Percentiles rank a stretch among this genome's conserved stretches.
These are phyloP conservation scores for Coemansia sp. DNA, from an alignment of 192 early-diverging fungal genomes.

Conservation along the genomic window DNA sequence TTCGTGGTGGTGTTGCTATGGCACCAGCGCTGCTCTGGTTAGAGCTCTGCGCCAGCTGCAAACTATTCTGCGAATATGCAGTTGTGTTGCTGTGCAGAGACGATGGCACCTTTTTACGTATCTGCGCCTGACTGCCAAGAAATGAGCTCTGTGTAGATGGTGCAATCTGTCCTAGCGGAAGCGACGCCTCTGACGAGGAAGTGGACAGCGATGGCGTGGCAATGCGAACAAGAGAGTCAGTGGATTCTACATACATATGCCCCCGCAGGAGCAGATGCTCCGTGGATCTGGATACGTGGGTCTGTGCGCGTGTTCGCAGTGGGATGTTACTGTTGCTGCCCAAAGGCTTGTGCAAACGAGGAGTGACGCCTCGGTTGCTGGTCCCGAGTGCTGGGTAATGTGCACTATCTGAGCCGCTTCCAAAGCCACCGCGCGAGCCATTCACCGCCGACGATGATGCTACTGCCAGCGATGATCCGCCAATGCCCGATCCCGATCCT, in stretches of 20 bases:
- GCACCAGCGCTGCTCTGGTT: slow-evolving; percentile 7
- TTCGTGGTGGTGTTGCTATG: slow-evolving; percentile 5
- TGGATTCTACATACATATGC: slow-evolving; percentile 36
- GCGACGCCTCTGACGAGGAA: slow-evolving; percentile 51
- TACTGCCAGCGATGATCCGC: neutral
- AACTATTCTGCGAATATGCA: slow-evolving; percentile 14
- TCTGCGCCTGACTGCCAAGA: slow-evolving; percentile 1
- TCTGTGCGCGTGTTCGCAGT: slow-evolving; percentile 40
- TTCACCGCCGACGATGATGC: neutral
- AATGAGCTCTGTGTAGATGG: neutral
- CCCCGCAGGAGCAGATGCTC: slow-evolving; percentile 29
- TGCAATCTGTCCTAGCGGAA: slow-evolving; percentile 26
- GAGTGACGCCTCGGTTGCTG: slow-evolving; percentile 10
- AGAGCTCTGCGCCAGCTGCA: slow-evolving; percentile 17
- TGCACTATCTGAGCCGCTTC: slow-evolving; percentile 4
- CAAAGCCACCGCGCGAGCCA: neutral
- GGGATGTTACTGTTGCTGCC: slow-evolving; percentile 6
- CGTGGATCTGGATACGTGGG: slow-evolving; percentile 34
- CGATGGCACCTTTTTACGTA: slow-evolving; percentile 27
- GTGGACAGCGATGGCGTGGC: slow-evolving; percentile 49
- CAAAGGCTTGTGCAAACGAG: slow-evolving; percentile 13
- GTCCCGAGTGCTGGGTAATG: slow-evolving; percentile 5
- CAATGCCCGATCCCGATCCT: neutral
- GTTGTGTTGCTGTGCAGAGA: slow-evolving; percentile 18
- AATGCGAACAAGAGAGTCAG: slow-evolving; percentile 50